These are phyloP conservation scores for Straminergon stramineum DNA, from an alignment of 225 moss, liverwort and hornwort genomes.

Conservation along the genomic window DNA sequence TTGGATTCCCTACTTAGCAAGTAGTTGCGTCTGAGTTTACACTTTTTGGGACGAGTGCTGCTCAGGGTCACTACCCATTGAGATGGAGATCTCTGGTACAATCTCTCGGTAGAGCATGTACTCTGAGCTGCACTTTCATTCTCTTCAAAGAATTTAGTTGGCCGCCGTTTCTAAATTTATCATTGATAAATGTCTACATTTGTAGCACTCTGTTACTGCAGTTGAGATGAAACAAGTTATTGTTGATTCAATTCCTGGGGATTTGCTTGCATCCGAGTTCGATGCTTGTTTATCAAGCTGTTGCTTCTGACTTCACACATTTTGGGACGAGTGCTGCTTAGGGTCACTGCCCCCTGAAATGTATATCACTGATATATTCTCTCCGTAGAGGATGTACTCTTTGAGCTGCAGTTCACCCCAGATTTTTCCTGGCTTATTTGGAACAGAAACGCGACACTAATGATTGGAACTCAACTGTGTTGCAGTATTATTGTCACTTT, in stretches of 20 bases:
- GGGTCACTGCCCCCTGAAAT: not conserved
- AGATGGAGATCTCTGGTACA: not conserved
- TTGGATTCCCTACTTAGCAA: not conserved
- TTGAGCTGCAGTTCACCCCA: not conserved
- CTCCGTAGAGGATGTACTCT: not conserved
- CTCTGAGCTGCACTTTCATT: not conserved
- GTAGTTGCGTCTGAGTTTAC: not conserved
- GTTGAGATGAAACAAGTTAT: not conserved
- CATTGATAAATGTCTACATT: not conserved
- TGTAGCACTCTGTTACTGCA: not conserved
- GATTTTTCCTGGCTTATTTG: not conserved
- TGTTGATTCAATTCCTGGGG: not conserved
- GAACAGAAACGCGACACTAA: not conserved
- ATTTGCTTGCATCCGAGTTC: not conserved
- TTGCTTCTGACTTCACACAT: not conserved
- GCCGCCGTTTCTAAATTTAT: not conserved
- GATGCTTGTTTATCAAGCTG: not conserved
- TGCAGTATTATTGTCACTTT: not conserved
- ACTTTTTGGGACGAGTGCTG: not conserved
- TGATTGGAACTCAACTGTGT: not conserved
- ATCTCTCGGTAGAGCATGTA: not conserved
- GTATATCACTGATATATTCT: not conserved
- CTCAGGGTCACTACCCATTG: not conserved
- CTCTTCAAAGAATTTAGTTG: not conserved
- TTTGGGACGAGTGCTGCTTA: not conserved